phyloP scores from a whole-genome alignment of 805 yeast genomes.

The Kodamaea jinghongensis region DNA sequence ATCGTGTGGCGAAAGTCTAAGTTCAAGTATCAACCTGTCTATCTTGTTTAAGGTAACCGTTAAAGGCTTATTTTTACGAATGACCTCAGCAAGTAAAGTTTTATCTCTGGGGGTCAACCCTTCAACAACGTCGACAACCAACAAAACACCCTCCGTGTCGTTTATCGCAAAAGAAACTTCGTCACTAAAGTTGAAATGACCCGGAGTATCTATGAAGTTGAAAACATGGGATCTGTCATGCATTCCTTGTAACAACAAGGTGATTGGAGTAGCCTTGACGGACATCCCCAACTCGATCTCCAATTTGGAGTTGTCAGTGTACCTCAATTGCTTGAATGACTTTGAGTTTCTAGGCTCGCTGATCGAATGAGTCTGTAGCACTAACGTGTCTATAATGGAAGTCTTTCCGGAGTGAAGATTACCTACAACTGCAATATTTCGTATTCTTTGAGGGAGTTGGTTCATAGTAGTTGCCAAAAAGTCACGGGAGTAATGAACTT shows the following conservation, averaged over 20 bases:
- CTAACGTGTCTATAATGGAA: conserved; percentile 64
- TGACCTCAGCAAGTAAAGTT: conserved; percentile 49
- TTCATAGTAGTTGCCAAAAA: conserved; percentile 52
- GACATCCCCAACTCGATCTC: conserved; percentile 73
- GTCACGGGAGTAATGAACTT: conserved; percentile 56
- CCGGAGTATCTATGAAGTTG: conserved; percentile 84
- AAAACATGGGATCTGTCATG: conserved; percentile 51
- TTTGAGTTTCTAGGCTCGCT: conserved; percentile 22
- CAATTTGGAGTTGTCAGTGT: conserved; percentile 66
- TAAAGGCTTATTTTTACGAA: conserved; percentile 50
- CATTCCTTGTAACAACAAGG: conserved; percentile 55
- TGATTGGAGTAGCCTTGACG: conserved; percentile 58
- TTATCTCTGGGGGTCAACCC: conserved; percentile 64
- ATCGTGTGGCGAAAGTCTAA: conserved; percentile 71
- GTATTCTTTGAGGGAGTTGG: conserved; percentile 56
- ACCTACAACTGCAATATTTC: conserved; percentile 81
- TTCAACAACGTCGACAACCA: conserved; percentile 83
- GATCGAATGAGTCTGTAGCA: conserved; percentile 59
- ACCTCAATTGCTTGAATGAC: conserved; percentile 51
- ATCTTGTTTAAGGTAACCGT: conserved; percentile 72
- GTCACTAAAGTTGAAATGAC: conserved; percentile 81
- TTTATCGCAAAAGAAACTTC: conserved; percentile 60
- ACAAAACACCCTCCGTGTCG: conserved; percentile 60
- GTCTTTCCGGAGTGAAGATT: conserved; percentile 86
- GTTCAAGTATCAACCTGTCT: conserved; percentile 80